Conservation (phyloP, 2,329 filamentous ascomycete species). For the Colletotrichum lupini region DNA sequence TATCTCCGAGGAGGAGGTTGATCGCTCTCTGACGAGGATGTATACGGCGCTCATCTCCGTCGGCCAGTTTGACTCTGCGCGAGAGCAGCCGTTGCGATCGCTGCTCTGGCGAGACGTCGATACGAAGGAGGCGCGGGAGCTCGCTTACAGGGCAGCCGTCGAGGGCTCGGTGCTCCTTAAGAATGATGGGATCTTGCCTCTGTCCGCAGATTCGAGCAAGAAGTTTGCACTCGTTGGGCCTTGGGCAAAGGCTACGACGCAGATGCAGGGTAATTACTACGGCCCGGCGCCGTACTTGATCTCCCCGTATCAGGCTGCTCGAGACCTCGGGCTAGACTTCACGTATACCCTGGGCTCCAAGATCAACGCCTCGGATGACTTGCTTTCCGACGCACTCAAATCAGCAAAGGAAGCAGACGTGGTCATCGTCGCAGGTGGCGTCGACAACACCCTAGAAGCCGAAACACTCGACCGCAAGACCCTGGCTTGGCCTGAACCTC, state of each 20-base stretch:
- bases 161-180: conserved; percentile 63
- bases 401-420: conserved; percentile 68
- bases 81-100: conserved; percentile 56
- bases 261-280: conserved; percentile 37
- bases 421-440: conserved; percentile 65
- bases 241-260: conserved; percentile 46
- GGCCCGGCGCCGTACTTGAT: conserved; percentile 39
- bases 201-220: conserved; percentile 45
- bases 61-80: conserved; percentile 67
- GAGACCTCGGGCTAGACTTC: conserved; percentile 43
- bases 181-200: conserved; percentile 62
- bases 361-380: conserved; percentile 40
- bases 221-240: conserved; percentile 47
- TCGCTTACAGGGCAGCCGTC: conserved; percentile 61
- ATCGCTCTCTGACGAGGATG: conserved; percentile 60
- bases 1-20: conserved; percentile 44
- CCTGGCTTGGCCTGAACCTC: conserved; percentile 24
- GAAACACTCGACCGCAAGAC: conserved; percentile 69
- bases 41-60: conserved; percentile 65
- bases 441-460: conserved; percentile 59
- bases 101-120: conserved; percentile 67
- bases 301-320: conserved; percentile 35
- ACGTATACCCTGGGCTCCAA: conserved; percentile 43
- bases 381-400: conserved; percentile 60
- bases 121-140: conserved; percentile 61